Percentiles rank a stretch among this genome's conserved stretches.
Evolutionary conservation across 2,329 filamentous ascomycete species (phyloP).

Genomic region (Didymella glomerata): DNA sequence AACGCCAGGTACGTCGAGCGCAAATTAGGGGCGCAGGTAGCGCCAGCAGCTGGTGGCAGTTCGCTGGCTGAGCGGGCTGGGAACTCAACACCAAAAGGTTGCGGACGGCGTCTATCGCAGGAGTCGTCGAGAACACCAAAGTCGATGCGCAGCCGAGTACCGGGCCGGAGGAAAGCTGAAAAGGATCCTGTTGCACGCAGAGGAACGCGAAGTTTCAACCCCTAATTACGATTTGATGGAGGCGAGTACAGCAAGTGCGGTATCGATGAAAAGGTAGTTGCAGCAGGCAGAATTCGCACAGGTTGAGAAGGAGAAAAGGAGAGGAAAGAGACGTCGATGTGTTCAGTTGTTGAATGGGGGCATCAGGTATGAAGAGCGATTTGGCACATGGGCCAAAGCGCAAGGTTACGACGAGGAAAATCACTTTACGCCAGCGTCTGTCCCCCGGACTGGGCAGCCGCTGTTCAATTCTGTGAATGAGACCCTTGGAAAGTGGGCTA

Average conservation of each 20-base stretch:
- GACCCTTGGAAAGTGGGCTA: conserved; percentile 14
- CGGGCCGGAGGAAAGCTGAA: conserved; percentile 29
- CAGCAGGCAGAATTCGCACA: conserved; percentile 27
- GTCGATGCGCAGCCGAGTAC: conserved; percentile 35
- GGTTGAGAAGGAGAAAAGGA: conserved; percentile 36
- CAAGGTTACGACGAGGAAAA: conserved; percentile 48
- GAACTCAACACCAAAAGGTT: conserved; percentile 48
- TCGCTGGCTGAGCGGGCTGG: conserved; percentile 30
- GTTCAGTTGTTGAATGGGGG: conserved; percentile 33
- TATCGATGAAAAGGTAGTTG: conserved; percentile 38
- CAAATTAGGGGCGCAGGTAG: conserved; percentile 12
- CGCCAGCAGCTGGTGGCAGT: conserved; percentile 18
- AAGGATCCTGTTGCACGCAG: conserved; percentile 36
- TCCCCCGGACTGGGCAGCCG: conserved; percentile 24
- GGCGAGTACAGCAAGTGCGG: conserved; percentile 27
- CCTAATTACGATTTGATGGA: conserved; percentile 42
- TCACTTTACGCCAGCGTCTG: conserved; percentile 32
- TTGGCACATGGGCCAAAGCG: conserved; percentile 47
- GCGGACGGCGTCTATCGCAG: conserved; percentile 37
- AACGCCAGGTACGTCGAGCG: conserved; percentile 7
- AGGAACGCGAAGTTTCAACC: conserved; percentile 40
- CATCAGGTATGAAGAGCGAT: conserved; percentile 46
- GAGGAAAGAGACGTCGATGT: conserved; percentile 38
- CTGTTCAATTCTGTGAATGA: conserved; percentile 33
- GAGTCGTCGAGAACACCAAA: conserved; percentile 47